These are phyloP conservation scores for Colletotrichum cordylinicola DNA, from an alignment of 2,329 filamentous ascomycete species.

Conservation along the genomic window DNA sequence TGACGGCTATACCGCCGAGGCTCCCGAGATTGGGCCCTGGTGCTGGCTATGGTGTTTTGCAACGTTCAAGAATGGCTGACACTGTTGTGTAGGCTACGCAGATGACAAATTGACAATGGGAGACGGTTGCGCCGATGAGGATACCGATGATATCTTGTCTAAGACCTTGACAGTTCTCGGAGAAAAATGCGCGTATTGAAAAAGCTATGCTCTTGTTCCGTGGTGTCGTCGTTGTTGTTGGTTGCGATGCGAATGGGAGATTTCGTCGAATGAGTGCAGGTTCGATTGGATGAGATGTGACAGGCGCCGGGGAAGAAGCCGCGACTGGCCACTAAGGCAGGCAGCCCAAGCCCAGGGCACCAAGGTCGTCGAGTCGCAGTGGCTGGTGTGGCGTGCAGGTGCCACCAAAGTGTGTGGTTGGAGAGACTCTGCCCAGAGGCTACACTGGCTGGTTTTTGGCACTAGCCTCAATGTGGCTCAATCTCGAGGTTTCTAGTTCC, in stretches of 20 bases:
- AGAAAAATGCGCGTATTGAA: not conserved
- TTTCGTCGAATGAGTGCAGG: not conserved
- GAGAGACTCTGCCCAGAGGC: not conserved
- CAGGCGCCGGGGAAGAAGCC: not conserved
- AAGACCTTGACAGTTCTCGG: not conserved
- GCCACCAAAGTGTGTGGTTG: not conserved
- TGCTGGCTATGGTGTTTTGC: not conserved
- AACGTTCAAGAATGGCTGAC: not conserved
- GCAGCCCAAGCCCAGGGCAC: not conserved
- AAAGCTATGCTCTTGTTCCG: not conserved
- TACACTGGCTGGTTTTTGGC: not conserved
- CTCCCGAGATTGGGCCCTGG: not conserved
- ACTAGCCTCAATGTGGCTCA: not conserved
- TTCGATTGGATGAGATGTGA: conserved; percentile 5
- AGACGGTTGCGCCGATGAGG: not conserved
- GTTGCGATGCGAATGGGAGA: conserved; percentile 3
- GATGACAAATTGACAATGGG: not conserved
- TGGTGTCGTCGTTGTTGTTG: not conserved
- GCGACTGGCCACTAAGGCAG: not conserved
- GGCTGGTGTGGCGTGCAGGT: not conserved
- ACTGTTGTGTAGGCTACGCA: not conserved
- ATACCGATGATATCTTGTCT: not conserved
- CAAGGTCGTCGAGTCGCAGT: not conserved
- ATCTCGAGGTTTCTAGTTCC: not conserved
- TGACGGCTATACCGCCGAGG: conserved; percentile 9